These are phyloP conservation scores for Suhomyces wounanorum DNA, from an alignment of 1,139 yeast species.

Conservation along the genomic window DNA sequence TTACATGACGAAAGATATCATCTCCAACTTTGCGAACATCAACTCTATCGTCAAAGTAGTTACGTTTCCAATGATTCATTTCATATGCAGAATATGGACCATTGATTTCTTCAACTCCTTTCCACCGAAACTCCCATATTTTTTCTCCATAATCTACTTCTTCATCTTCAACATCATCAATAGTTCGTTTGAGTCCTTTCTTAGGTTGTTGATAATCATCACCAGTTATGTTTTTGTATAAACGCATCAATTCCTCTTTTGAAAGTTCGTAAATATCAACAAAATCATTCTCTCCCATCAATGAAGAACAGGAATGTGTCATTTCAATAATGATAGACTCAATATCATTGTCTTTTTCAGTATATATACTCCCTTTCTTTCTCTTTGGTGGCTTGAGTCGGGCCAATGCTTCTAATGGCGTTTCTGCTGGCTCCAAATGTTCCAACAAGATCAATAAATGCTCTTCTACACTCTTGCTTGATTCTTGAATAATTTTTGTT, in stretches of 20 bases:
- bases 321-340: conserved; percentile 36
- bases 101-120: conserved; percentile 46
- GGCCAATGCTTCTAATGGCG: conserved; percentile 62
- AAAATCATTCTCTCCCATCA: conserved; percentile 43
- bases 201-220: conserved; percentile 22
- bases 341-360: conserved; percentile 15
- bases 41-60: conserved; percentile 56
- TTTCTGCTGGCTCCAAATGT: conserved; percentile 59
- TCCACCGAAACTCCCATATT: conserved; percentile 67
- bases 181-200: conserved; percentile 12
- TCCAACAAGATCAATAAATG: conserved; percentile 41
- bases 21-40: conserved; percentile 43
- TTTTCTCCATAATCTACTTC: conserved; percentile 33
- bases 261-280: conserved; percentile 54
- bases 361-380: conserved; percentile 16
- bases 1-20: conserved; percentile 29
- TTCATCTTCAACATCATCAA: conserved; percentile 8
- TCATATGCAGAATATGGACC: conserved; percentile 63
- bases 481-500: conserved; percentile 9
- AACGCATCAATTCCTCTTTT: conserved; percentile 61
- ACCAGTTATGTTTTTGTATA: conserved; percentile 55
- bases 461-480: conserved; percentile 20
- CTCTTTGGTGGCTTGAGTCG: conserved; percentile 38
- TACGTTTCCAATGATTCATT: conserved; percentile 60
- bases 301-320: conserved; percentile 53